These are phyloP conservation scores for Globisporangium paroecandrum DNA, from an alignment of 352 stramenopile species.

Conservation along the genomic window DNA sequence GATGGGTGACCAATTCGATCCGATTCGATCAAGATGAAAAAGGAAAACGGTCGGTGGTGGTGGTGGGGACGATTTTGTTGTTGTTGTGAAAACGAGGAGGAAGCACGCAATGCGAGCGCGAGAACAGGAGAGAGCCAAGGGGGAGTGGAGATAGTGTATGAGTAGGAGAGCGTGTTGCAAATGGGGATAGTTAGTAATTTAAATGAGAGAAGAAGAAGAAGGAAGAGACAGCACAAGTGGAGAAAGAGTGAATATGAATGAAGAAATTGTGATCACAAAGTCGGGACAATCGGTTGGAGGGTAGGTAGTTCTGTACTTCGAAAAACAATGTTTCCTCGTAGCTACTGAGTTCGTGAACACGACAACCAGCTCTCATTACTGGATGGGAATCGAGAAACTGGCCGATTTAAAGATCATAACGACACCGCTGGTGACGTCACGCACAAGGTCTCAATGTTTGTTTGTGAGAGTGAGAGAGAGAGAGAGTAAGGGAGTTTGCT, in stretches of 20 bases:
- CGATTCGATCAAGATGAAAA: neutral
- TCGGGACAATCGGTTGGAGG: neutral
- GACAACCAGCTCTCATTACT: no score
- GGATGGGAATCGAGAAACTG: no score
- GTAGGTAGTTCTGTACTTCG: neutral
- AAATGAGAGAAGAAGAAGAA: neutral
- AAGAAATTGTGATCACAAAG: neutral
- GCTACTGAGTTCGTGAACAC: no score
- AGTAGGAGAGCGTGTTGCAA: constrained; percentile 1
- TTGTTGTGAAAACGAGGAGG: constrained; percentile 1
- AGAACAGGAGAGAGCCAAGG: neutral
- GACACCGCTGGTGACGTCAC: neutral
- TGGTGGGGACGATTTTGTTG: neutral
- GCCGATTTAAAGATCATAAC: no score
- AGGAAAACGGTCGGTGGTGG: neutral
- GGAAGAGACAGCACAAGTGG: neutral
- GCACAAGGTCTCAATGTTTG: neutral
- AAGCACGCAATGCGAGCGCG: neutral
- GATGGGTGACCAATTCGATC: neutral
- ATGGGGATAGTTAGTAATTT: constrained; percentile 7
- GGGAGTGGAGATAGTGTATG: neutral
- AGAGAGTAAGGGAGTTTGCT: neutral
- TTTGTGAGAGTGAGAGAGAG: neutral
- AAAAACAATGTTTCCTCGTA: no score
- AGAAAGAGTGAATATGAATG: neutral